Evolutionary conservation across 495 filamentous ascomycete genomes (phyloP).

Genomic region (Tuber aestivum): DNA sequence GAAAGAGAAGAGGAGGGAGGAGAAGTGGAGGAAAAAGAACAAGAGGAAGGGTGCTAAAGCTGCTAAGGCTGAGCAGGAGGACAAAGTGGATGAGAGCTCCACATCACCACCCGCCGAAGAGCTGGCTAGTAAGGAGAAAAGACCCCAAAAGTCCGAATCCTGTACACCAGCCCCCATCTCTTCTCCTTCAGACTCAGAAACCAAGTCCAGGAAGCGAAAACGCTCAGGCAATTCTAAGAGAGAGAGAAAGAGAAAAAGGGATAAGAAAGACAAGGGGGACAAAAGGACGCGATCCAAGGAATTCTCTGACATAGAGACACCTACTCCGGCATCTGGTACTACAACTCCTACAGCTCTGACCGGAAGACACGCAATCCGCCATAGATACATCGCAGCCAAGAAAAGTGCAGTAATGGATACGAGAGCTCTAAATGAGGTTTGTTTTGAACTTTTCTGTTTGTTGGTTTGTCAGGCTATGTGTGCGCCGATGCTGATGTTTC

Average conservation of each 20-base stretch:
- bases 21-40: conserved; percentile 13
- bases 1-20: conserved; percentile 6
- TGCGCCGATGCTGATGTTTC: conserved; percentile 10
- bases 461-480: background rate
- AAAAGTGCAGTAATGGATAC: conserved; percentile 40
- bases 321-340: conserved; percentile 23
- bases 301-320: conserved; percentile 18
- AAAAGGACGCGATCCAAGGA: conserved; percentile 24
- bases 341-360: conserved; percentile 25
- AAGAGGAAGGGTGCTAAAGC: conserved; percentile 15
- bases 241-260: conserved; percentile 32
- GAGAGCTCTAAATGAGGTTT: conserved; percentile 42
- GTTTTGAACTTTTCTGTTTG: conserved; percentile 5
- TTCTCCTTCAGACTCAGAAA: conserved; percentile 12
- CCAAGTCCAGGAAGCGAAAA: conserved; percentile 25
- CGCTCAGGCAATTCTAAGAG: conserved; percentile 7
- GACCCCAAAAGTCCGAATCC: conserved; percentile 22
- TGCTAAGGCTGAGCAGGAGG: background rate
- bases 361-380: conserved; percentile 37
- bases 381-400: conserved; percentile 41
- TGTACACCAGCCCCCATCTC: conserved; percentile 7
- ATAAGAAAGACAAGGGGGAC: conserved; percentile 25
- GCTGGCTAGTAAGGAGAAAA: conserved; percentile 13
- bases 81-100: background rate
- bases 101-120: conserved; percentile 12